phyloP scores from a whole-genome alignment of 2,329 filamentous ascomycete species.

The Ophiocordyceps camponoti-rufipedis region DNA sequence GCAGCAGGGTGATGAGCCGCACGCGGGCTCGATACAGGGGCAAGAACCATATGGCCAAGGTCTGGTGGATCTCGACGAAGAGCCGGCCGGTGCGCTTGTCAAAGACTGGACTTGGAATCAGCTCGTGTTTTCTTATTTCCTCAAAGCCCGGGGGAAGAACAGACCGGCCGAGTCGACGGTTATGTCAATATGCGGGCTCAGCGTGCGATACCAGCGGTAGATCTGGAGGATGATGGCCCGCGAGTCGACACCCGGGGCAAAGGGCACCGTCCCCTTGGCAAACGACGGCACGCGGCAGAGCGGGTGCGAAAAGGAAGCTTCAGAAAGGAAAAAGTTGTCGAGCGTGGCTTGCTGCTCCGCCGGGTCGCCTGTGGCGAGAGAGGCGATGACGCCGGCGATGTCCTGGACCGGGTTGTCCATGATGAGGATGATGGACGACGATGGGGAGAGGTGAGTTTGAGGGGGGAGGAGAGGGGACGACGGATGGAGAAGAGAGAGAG shows the following conservation, averaged over 20 bases:
- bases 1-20: constrained; percentile 47
- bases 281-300: constrained; percentile 52
- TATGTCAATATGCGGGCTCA: constrained; percentile 56
- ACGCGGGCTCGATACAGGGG: constrained; percentile 57
- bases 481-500: not conserved
- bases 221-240: constrained; percentile 49
- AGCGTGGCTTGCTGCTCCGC: constrained; percentile 46
- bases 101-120: constrained; percentile 32
- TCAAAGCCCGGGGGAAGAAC: not conserved
- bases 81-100: constrained; percentile 48
- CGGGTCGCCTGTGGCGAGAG: constrained; percentile 49
- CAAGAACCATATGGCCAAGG: constrained; percentile 60
- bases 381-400: constrained; percentile 46
- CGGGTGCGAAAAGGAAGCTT: constrained; percentile 61
- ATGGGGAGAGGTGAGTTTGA: not conserved
- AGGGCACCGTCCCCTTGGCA: constrained; percentile 19
- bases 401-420: constrained; percentile 20
- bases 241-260: constrained; percentile 33
- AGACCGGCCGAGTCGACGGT: constrained; percentile 37
- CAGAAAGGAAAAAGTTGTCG: constrained; percentile 52
- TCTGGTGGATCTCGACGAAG: constrained; percentile 56
- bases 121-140: too few species aligned
- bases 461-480: constrained; percentile 7
- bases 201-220: constrained; percentile 70
- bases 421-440: not conserved